Base-by-base conservation (phyloP, 1,284 basidiomycete genomes). In the Puccinia hordei region DNA sequence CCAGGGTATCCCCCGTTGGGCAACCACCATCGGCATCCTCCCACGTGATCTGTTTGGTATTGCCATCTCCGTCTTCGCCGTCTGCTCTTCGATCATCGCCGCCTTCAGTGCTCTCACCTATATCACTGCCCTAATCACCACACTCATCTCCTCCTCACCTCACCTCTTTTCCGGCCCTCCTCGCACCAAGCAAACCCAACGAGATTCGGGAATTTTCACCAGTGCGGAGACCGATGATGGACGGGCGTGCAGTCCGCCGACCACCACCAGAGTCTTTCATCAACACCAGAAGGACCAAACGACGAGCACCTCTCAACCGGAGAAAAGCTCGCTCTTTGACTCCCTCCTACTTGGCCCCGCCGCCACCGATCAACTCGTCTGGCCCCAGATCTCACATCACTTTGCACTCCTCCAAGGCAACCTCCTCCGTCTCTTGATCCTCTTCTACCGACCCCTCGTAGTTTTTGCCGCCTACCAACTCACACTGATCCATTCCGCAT, bases 351-450 rank as follows among this genome's bases (percentile, higher is more conserved):
- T 22, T 15, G 27, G 10, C 6, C 35, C n/a, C 46, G 5, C 22
- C 19, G 5, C 4, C 17, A 5, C 10, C 44, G 38, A 13, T 15
- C 17, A 49, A 24, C 24, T 24, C 69, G 4, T 24, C n/a, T 51
- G 68, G 66, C 68, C 77, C 24, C n/a, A 38, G 12, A 17, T 41
- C 24, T 33, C 27, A 33, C 33, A 44, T n/a, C 77, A 80, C 55
- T 73, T 69, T 44, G 68, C 68, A 33, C 55, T 71, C 10, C 55
- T 80, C 22, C 77, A 80, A 59, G 77, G 77, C 10, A 80, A 80
- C 30, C 59, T 80, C 5, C 57, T 59, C 6, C 66, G 77, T 13
- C 51, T 73, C 59, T 71, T 72, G 17, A 71, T 80, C 24, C 69
- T 80, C 0, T 80, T 72, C 57, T 65, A 80, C 63, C 61, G 59